Conservation (phyloP, 441 rosid species). For the Raphanus hybrid region DNA sequence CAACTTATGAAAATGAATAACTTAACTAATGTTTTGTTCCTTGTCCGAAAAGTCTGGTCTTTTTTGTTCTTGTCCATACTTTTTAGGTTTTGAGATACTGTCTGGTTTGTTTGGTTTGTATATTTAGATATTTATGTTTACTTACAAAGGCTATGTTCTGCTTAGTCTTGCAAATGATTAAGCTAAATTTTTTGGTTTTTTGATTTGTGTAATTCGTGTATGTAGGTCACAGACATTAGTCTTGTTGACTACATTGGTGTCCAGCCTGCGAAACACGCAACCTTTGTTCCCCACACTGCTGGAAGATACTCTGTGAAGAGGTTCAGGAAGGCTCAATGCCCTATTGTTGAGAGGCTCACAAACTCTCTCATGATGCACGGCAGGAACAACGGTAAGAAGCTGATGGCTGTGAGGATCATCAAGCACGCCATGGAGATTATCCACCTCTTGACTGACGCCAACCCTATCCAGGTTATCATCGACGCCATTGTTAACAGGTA, state of each 20-base stretch:
- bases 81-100: background rate
- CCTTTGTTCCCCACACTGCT: slow-evolving; percentile 88
- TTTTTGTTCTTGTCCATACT: background rate
- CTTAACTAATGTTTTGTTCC: background rate
- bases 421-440: slow-evolving; percentile 91
- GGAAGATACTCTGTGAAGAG: slow-evolving; percentile 89
- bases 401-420: slow-evolving; percentile 78
- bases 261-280: slow-evolving; percentile 73
- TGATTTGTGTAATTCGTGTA: background rate
- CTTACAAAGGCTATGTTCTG: background rate
- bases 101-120: background rate
- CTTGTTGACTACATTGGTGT: slow-evolving; percentile 72
- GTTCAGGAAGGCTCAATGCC: slow-evolving; percentile 94
- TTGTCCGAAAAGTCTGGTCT: background rate
- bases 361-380: slow-evolving; percentile 95
- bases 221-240: slow-evolving; percentile 69
- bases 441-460: slow-evolving; percentile 70
- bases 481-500: slow-evolving; percentile 89
- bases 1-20: too few species aligned
- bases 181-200: background rate
- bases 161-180: background rate
- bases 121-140: background rate
- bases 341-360: slow-evolving; percentile 85
- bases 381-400: slow-evolving; percentile 82
- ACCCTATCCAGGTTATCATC: slow-evolving; percentile 85